phyloP scores from a whole-genome alignment of 2,329 filamentous ascomycete species.

The Cadophora sp. region DNA sequence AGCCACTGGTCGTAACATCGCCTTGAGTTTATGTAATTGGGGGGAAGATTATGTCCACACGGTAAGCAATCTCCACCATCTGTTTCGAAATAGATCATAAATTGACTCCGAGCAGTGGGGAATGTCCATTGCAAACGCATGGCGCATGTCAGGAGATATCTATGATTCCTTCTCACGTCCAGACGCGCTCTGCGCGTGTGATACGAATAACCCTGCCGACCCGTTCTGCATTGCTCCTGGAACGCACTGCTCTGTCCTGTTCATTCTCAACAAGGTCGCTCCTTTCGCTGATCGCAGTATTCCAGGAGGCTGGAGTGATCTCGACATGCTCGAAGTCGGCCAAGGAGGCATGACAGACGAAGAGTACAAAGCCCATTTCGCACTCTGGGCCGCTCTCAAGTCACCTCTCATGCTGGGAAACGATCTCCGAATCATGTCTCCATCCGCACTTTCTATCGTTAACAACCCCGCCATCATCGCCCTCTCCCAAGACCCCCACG shows the following conservation, averaged over 20 bases:
- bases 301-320: slow-evolving; percentile 35
- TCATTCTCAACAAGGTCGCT: slow-evolving; percentile 30
- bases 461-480: slow-evolving; percentile 46
- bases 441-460: slow-evolving; percentile 32
- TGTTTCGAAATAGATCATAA: not conserved
- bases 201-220: slow-evolving; percentile 21
- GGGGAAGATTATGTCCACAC: slow-evolving; percentile 51
- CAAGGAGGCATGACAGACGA: slow-evolving; percentile 34
- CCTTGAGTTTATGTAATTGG: slow-evolving; percentile 51
- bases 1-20: slow-evolving; percentile 42
- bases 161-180: slow-evolving; percentile 39
- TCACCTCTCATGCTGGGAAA: slow-evolving; percentile 38
- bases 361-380: slow-evolving; percentile 38
- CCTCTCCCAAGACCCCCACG: slow-evolving; percentile 44
- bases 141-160: slow-evolving; percentile 49
- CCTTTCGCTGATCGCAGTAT: slow-evolving; percentile 27
- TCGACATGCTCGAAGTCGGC: slow-evolving; percentile 37
- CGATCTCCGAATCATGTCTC: slow-evolving; percentile 30
- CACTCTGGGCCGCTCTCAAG: slow-evolving; percentile 36
- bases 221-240: slow-evolving; percentile 32
- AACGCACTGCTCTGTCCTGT: slow-evolving; percentile 30
- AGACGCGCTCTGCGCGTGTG: slow-evolving; percentile 33
- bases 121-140: slow-evolving; percentile 46
- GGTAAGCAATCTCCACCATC: not conserved
- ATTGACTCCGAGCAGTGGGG: slow-evolving; percentile 42